Conservation (phyloP, 148 eudicot genomes). For the Simmondsia chinensis region DNA sequence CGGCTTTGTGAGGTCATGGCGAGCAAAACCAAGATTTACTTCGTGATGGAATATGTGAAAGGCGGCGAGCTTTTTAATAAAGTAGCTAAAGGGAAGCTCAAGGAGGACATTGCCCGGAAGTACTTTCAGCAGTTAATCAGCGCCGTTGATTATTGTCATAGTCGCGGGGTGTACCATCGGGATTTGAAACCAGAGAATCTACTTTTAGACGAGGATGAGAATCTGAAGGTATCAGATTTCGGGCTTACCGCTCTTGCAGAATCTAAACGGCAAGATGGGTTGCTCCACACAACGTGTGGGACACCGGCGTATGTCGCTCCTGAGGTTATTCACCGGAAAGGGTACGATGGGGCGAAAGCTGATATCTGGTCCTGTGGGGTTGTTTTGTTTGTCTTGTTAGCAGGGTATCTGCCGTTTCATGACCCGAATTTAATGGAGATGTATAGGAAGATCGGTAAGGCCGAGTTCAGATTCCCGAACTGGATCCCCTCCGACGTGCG, state of each 20-base stretch:
- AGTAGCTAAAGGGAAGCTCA: slow-evolving; percentile 35
- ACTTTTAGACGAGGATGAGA: slow-evolving; percentile 30
- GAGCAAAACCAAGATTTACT: slow-evolving; percentile 33
- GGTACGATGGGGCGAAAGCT: slow-evolving; percentile 46
- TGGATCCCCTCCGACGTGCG: slow-evolving; percentile 30
- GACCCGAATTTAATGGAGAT: slow-evolving; percentile 37
- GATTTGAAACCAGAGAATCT: slow-evolving; percentile 46
- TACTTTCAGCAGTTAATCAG: slow-evolving; percentile 38
- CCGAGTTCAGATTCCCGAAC: slow-evolving; percentile 31
- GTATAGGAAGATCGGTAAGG: slow-evolving; percentile 43
- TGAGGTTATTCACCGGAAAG: slow-evolving; percentile 34
- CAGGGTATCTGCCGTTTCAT: slow-evolving; percentile 38
- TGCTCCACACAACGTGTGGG: slow-evolving; percentile 46
- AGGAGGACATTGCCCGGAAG: slow-evolving; percentile 30
- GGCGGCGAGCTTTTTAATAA: slow-evolving; percentile 42
- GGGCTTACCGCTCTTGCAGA: slow-evolving; percentile 40
- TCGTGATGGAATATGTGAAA: slow-evolving; percentile 37
- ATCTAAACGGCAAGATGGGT: slow-evolving; percentile 30
- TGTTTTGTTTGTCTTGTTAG: slow-evolving; percentile 33
- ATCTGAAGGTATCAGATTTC: slow-evolving; percentile 38
- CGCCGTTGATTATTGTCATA: slow-evolving; percentile 45
- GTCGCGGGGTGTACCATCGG: slow-evolving; percentile 41
- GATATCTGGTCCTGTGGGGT: slow-evolving; percentile 57
- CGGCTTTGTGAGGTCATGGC: slow-evolving; percentile 45
- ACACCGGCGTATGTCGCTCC: slow-evolving; percentile 55